Percentiles rank a stretch among this genome's conserved stretches.
phyloP scores from a whole-genome alignment of 2,329 filamentous ascomycete species.

The Colletotrichum lindemuthianum region DNA sequence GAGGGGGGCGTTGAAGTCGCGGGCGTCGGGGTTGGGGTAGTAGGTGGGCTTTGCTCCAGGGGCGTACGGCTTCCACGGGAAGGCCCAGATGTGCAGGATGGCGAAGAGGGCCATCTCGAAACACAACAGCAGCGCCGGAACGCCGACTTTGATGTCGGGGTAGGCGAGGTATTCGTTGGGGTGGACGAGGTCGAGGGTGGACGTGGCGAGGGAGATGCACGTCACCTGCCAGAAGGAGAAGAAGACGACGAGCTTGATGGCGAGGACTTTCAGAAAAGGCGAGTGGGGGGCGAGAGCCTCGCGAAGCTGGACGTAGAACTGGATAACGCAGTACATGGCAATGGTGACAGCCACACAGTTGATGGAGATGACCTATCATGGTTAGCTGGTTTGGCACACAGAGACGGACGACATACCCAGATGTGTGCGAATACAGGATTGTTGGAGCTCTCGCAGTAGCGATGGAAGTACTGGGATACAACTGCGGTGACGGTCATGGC shows the following conservation, averaged over 20 bases:
- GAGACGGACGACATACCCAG: conserved; percentile 67
- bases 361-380: conserved; percentile 68
- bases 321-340: conserved; percentile 89
- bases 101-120: conserved; percentile 88
- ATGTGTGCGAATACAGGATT: conserved; percentile 84
- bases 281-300: conserved; percentile 73
- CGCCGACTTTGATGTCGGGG: conserved; percentile 82
- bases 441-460: conserved; percentile 83
- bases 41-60: conserved; percentile 54
- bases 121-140: conserved; percentile 81
- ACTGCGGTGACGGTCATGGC: conserved; percentile 83
- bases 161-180: conserved; percentile 71
- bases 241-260: conserved; percentile 93
- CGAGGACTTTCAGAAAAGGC: conserved; percentile 82
- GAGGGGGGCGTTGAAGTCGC: conserved; percentile 51
- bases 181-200: conserved; percentile 70
- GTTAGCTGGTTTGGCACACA: conserved; percentile 19
- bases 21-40: conserved; percentile 56
- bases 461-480: conserved; percentile 72
- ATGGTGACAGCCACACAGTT: conserved; percentile 79
- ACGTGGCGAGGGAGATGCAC: conserved; percentile 62
- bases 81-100: conserved; percentile 83
- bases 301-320: conserved; percentile 85
- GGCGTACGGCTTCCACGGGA: conserved; percentile 78
- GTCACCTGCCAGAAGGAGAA: conserved; percentile 86